phyloP scores from a whole-genome alignment of 805 yeast genomes.

The Yarrowia porcina region DNA sequence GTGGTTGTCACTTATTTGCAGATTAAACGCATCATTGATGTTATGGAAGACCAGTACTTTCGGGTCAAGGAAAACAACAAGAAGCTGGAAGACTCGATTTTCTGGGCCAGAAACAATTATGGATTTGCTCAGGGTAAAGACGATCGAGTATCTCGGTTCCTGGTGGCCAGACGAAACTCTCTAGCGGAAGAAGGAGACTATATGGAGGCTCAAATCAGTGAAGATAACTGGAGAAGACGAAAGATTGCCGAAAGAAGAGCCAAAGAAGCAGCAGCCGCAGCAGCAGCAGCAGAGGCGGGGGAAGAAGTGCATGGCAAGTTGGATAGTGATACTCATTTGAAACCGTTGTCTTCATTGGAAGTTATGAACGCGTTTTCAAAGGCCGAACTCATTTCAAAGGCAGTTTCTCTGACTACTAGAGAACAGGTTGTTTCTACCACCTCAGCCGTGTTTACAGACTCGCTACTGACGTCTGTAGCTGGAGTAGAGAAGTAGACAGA shows the following conservation, averaged over 20 bases:
- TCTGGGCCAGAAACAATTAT: slow-evolving; percentile 7
- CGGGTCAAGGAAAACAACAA: slow-evolving; percentile 19
- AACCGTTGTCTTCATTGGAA: background rate
- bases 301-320: slow-evolving; percentile 10
- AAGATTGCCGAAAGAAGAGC: slow-evolving; percentile 5
- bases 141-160: slow-evolving; percentile 12
- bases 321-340: background rate
- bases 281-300: background rate
- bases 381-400: slow-evolving; percentile 1
- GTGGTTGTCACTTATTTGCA: slow-evolving; percentile 9
- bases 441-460: slow-evolving; percentile 10
- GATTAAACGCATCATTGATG: slow-evolving; percentile 9
- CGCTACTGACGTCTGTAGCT: background rate
- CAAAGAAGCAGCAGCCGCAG: background rate
- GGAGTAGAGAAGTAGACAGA: too few relatives aligned
- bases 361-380: slow-evolving; percentile 4
- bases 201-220: slow-evolving; percentile 18
- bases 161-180: slow-evolving; percentile 14
- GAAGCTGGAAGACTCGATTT: slow-evolving; percentile 3
- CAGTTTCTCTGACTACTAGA: slow-evolving; percentile 13
- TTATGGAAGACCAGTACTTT: slow-evolving; percentile 22
- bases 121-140: slow-evolving; percentile 14
- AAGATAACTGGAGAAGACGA: slow-evolving; percentile 20
- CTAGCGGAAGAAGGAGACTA: slow-evolving; percentile 16
- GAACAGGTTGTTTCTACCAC: slow-evolving; percentile 4